A percentile compares a stretch with the other conserved stretches of the same genome.
Conservation (phyloP, 371 early-diverging fungal species). For the Syncephalastrum contaminatum region DNA sequence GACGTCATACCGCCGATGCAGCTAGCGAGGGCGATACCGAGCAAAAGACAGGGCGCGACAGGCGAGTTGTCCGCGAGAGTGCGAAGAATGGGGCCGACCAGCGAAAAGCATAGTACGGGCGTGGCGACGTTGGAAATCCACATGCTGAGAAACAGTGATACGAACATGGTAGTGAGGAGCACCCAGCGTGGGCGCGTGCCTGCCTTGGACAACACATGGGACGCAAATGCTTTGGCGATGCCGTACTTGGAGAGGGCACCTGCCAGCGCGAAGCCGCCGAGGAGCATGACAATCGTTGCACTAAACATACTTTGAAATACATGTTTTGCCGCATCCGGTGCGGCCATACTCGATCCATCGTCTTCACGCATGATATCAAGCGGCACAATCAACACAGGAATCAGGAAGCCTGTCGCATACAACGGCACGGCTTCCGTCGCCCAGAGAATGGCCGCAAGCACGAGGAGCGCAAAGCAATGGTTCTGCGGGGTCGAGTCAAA, state of each 20-base stretch:
- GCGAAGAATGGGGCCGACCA: constrained; percentile 75
- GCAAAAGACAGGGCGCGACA: constrained; percentile 81
- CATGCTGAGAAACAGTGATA: constrained; percentile 74
- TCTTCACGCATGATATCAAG: constrained; percentile 62
- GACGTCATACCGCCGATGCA: constrained; percentile 95
- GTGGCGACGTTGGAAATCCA: constrained; percentile 86
- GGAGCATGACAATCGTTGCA: constrained; percentile 91
- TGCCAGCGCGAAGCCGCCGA: constrained; percentile 94
- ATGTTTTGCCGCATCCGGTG: constrained; percentile 81
- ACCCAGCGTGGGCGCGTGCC: constrained; percentile 72
- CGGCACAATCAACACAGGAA: constrained; percentile 73
- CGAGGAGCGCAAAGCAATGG: constrained; percentile 59
- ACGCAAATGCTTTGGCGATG: constrained; percentile 74
- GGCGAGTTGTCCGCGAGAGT: constrained; percentile 56
- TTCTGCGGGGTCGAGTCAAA: constrained; percentile 59
- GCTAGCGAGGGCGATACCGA: constrained; percentile 92
- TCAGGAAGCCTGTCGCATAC: constrained; percentile 72
- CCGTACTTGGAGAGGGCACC: constrained; percentile 53
- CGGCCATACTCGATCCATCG: constrained; percentile 44
- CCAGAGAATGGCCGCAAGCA: constrained; percentile 63
- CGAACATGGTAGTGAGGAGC: constrained; percentile 74
- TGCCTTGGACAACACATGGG: constrained; percentile 64
- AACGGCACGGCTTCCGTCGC: constrained; percentile 76
- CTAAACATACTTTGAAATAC: constrained; percentile 93
- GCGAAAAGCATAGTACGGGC: constrained; percentile 79